Evolutionary conservation across 2,329 filamentous ascomycete genomes (phyloP), one percentile per base, ranked within the genome.

Genomic region (Xylariaceae sp.): DNA sequence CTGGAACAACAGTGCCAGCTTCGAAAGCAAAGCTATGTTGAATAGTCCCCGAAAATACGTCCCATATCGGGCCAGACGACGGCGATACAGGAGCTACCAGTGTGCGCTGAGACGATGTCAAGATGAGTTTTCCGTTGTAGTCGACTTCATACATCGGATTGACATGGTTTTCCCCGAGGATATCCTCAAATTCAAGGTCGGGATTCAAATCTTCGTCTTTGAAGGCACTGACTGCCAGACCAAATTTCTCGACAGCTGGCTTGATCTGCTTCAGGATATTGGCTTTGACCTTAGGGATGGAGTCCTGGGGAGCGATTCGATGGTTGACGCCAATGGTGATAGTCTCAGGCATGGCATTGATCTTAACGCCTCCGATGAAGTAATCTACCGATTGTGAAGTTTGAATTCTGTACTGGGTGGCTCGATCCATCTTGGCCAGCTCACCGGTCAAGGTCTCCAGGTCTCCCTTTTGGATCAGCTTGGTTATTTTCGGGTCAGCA

Each of bases 301-400:
- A 68, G 49, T 77, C 68, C 45, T 76, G 74, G 13, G 75, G 65
- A n/a, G 74, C 75, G 31, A 79, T 68, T 6, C 76, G 74, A 60
- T 79, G 74, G 52, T 80, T 79, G 29, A 79, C 67, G 1, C 70
- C 66, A 0, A 73, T 67, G 3, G 62, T 68, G 34, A 76, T 68
- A 34, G 70, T 71, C 56, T 79, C 76, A 0, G 76, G 76, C 30
- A 80, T 65, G 2, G 76, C 76, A 43, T 80, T 80, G 48, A 74
- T 71, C 54, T 80, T 80, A 33, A 77, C 69, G 9, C 76, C 76
- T 18, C 75, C 76, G 26, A 59, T 56, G 52, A 79, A 69, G 26
- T 76, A 59, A 51, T 79, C 76, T 0, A 74, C 69, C 0, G 76
- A 72, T 58, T 79, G 75, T 0, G 73, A 76, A 2, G 76, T 79